A percentile compares a stretch with the other conserved stretches of the same genome.
phyloP scores from a whole-genome alignment of 352 stramenopile species.

The Phytophthora pisi region DNA sequence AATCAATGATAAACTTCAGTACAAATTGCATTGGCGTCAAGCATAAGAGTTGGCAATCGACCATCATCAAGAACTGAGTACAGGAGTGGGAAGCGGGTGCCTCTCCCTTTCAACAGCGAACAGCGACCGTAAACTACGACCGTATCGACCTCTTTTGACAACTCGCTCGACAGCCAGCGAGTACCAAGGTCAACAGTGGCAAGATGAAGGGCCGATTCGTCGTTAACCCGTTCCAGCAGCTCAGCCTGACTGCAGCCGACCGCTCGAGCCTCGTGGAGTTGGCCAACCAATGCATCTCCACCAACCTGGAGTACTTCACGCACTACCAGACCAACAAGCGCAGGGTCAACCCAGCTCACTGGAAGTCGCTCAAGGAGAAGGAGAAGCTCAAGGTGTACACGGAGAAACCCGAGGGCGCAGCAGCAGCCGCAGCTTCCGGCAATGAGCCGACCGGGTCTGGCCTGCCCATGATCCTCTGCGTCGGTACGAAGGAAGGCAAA shows the following conservation, averaged over 20 bases:
- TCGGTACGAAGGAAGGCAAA: slow-evolving; percentile 20
- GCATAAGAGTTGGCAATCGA: background rate
- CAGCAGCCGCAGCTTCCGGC: background rate
- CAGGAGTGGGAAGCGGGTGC: background rate
- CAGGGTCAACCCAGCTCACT: slow-evolving; percentile 15
- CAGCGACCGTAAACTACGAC: too few species aligned
- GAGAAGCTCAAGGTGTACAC: slow-evolving; percentile 22
- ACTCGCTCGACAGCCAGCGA: background rate
- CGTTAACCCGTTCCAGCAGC: slow-evolving; percentile 25
- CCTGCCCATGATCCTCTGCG: slow-evolving; percentile 15
- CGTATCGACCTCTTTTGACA: background rate
- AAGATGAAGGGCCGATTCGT: slow-evolving; percentile 3
- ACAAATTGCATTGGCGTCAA: background rate
- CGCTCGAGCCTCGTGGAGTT: background rate
- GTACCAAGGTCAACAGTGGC: background rate
- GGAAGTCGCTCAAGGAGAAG: slow-evolving; percentile 20
- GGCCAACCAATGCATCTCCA: background rate
- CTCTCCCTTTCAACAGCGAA: background rate
- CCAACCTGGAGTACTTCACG: slow-evolving; percentile 11
- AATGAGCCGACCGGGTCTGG: background rate
- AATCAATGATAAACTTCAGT: background rate
- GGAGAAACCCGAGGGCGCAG: background rate
- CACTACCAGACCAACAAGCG: slow-evolving; percentile 25
- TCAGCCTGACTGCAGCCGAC: background rate
- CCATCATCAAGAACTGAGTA: background rate